Percentiles rank a stretch among this genome's conserved stretches.
These are phyloP conservation scores for Pulicaria dysenterica DNA, from an alignment of 129 eudicot species.

Conservation along the genomic window DNA sequence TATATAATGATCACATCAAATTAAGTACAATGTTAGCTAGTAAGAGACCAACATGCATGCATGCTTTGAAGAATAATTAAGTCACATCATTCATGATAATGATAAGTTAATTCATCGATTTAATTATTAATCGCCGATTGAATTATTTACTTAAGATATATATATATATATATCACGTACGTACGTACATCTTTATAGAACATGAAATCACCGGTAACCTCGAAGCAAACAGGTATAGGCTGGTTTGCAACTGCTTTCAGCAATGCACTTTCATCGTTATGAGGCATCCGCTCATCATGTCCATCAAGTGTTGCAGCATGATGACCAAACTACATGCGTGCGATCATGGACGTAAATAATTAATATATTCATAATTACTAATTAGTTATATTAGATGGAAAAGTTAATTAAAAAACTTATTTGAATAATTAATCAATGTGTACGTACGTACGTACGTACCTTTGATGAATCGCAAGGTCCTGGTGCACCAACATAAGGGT, in stretches of 20 bases:
- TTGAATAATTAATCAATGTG: neutral
- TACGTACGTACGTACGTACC: constrained; percentile 41
- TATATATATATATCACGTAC: neutral
- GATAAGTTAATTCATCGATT: neutral
- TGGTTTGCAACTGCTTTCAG: constrained; percentile 65
- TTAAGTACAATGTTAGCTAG: neutral
- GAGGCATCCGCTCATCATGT: constrained; percentile 52
- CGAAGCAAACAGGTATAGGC: constrained; percentile 58
- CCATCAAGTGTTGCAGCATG: constrained; percentile 45
- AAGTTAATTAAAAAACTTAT: no score
- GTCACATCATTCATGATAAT: neutral
- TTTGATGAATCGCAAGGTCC: constrained; percentile 51
- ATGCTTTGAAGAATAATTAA: neutral
- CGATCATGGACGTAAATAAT: no score
- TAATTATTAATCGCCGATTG: neutral
- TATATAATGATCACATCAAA: neutral
- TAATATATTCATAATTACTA: no score
- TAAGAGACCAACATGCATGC: neutral
- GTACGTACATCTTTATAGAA: constrained; percentile 59
- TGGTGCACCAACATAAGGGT: constrained; percentile 60
- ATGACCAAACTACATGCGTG: constrained; percentile 19
- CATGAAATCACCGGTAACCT: constrained; percentile 51
- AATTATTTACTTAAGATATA: neutral
- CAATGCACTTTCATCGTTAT: constrained; percentile 47
- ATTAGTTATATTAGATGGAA: no score